Base-by-base conservation (phyloP, 2,329 filamentous ascomycete genomes). In the Nigrospora oryzae region DNA sequence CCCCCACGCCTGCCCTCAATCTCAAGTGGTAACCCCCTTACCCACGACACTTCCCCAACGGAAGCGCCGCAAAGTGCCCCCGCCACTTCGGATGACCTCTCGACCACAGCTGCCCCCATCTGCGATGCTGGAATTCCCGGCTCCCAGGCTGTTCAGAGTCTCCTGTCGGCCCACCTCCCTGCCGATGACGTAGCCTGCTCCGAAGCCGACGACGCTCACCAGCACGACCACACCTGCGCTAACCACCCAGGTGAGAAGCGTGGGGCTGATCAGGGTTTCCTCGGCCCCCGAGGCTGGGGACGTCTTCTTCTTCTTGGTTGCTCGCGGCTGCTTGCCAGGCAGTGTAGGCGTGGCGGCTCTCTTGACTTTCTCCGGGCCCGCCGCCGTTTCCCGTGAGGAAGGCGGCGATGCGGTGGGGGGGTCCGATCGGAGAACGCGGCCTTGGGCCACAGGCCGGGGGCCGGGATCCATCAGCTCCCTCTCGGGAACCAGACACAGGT, bases 171-270 rank as follows among this genome's bases (percentile, higher is more conserved):
- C 81, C 19, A 82, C 79, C 53, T 85, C 81, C 23, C 80, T 69
- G 5, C 82, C 81, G 47, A 84, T 79, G 19, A 83, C 80, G 54
- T 83, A 84, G 11, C 82, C 81, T 10, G 81, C 81, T 3, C 81
- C 79, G 52, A 86, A 85, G 2, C 81, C 81, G 32, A 85, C 80
- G 2, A 83, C 81, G 8, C 77, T 81, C 3, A 85, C 76, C 11
- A 86, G 68, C 10, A 85, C 79, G 2, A 85, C 77, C 1, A 84
- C 81, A 15, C 82, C 81, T 8, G 81, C 81, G 46, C 77, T 79
- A 44, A 84, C 71, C 6, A 81, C 77, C 77, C 80, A 84, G 0
- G 80, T 79, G 41, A 83, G 59, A 8, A 83, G 62, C 1, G 79
- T 82, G 32, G 79, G 79, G 42, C 73, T 79, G 43, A 83, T 70